phyloP scores from a whole-genome alignment of 129 eudicot species.

The Saposhnikovia divaricata region DNA sequence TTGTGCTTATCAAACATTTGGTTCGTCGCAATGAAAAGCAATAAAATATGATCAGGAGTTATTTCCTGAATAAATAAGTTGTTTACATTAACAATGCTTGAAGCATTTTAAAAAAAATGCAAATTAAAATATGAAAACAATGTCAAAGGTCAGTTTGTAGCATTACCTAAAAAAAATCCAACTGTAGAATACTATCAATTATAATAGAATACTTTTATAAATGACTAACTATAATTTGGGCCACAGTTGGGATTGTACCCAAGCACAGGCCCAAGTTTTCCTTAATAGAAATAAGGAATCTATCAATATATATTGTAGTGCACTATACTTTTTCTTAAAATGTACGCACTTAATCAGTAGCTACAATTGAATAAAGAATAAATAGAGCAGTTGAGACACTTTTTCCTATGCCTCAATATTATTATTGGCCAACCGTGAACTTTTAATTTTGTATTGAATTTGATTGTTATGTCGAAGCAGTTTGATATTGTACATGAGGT shows the following conservation, averaged over 20 bases:
- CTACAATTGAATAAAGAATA: no score
- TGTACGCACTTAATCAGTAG: no score
- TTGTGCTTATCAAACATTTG: slow-evolving; percentile 97
- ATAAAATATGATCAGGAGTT: slow-evolving; percentile 91
- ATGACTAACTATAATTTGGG: not conserved
- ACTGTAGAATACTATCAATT: not conserved
- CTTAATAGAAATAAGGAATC: no score
- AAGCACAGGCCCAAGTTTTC: no score
- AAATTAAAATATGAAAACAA: not conserved
- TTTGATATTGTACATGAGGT: no score
- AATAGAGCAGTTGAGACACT: slow-evolving; percentile 58
- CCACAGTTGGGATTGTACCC: no score
- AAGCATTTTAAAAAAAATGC: not conserved
- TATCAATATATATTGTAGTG: no score
- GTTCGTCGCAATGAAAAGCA: slow-evolving; percentile 92
- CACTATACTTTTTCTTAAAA: no score
- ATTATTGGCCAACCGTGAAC: slow-evolving; percentile 60
- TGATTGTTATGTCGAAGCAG: slow-evolving; percentile 56
- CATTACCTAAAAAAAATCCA: not conserved
- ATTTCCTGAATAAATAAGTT: slow-evolving; percentile 56
- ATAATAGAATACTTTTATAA: no score
- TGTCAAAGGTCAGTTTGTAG: not conserved
- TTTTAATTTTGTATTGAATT: slow-evolving; percentile 66
- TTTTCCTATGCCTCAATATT: slow-evolving; percentile 61
- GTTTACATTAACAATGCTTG: not conserved